Evolutionary conservation across 305 asterid genomes (phyloP), one percentile per base, ranked within the genome.

Genomic region (Fraxinus baroniana): DNA sequence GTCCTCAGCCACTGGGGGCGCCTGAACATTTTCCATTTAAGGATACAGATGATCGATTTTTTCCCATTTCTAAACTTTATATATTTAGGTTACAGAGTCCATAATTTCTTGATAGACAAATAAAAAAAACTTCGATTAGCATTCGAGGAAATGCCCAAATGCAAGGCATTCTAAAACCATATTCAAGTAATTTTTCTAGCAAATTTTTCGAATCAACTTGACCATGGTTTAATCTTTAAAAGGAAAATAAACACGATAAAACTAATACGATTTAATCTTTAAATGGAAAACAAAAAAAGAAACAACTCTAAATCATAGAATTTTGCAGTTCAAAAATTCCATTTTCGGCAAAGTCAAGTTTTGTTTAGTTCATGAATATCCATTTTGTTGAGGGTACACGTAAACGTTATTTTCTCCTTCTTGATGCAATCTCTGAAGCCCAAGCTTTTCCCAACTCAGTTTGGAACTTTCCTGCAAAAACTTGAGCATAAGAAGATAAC

Each of bases 361-460:
- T 17, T 15, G 7, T 17, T 49, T 49, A 4, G 20, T 49, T 49
- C 62, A 49, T 15, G 20, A 49, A 49, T 17, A 49, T 49, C 22
- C 62, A 49, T 49, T 17, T 49, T 15, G 7, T 49, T 15, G 62
- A 39, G 22, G 72, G 15, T 62, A 62, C 13, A 0, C 17, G 15
- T 20, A 26, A 32, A 62, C 64, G 75, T 30, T 84, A 87, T 71
- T 87, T 89, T 85, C 86, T 88, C 84, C 98, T 87, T 84, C 96
- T 95, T 78, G 97, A 94, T 76, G 91, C 91, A 24, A 95, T 84
- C 89, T 94, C 98, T 41, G 85, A 83, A 37, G 98, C 98, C 98
- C 98, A 95, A 70, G 98, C 94, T 89, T 92, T 95, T 15, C 98
- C 98, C 82, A 94, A 41, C 64, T 92, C 96, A 7, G 98, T 95